These are phyloP conservation scores for Crithidia mellificae DNA, from an alignment of 208 protist species.

Conservation along the genomic window DNA sequence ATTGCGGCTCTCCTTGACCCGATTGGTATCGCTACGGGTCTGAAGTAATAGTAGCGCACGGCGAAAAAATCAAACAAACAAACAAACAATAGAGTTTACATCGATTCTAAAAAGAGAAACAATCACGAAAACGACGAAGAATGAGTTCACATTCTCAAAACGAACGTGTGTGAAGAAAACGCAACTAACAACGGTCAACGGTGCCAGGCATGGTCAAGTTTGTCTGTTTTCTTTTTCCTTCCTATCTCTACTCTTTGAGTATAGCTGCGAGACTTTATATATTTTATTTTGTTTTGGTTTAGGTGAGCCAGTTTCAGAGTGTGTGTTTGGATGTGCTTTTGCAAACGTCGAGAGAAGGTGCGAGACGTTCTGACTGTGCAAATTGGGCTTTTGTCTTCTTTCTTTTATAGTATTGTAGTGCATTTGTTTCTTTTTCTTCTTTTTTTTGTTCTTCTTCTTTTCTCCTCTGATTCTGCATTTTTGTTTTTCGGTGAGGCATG, in stretches of 20 bases:
- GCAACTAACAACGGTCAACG: not conserved
- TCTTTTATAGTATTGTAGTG: conserved; percentile 14
- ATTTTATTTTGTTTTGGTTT: not conserved
- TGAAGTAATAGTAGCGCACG: conserved; percentile 37
- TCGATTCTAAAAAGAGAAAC: too few relatives aligned
- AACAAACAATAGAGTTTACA: too few relatives aligned
- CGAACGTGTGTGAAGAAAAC: conserved; percentile 3
- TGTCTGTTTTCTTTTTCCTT: not conserved
- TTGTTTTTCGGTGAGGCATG: conserved; percentile 11
- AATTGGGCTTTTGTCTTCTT: not conserved
- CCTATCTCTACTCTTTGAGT: not conserved
- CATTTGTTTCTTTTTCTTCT: conserved; percentile 15
- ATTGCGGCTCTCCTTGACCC: conserved; percentile 73
- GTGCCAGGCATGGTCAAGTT: not conserved
- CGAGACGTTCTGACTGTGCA: not conserved
- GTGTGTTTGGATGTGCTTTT: not conserved
- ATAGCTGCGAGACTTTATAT: not conserved
- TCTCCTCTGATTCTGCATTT: too few relatives aligned
- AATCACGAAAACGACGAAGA: not conserved
- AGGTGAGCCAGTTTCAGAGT: not conserved
- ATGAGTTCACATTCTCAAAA: not conserved
- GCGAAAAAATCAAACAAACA: not conserved
- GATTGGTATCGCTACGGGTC: conserved; percentile 57
- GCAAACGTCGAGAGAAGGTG: not conserved
- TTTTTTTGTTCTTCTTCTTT: conserved; percentile 7